These are phyloP conservation scores for Auriculariales sp. DNA, from an alignment of 768 basidiomycete species.

Conservation along the genomic window DNA sequence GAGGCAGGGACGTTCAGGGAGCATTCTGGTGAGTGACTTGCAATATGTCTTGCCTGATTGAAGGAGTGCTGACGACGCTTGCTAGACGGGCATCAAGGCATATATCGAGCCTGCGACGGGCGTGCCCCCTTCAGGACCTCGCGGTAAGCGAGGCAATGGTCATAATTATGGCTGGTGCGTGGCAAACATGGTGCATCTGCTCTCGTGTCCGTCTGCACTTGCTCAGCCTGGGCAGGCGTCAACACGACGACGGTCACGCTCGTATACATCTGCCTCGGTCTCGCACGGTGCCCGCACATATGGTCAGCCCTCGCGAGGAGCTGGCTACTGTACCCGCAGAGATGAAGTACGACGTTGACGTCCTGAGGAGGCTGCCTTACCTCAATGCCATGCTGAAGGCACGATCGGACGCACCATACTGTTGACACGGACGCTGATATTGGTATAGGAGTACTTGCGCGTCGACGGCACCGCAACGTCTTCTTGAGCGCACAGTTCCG, in stretches of 20 bases:
- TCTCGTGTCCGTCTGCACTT: neutral
- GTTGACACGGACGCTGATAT: neutral
- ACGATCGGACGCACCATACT: slow-evolving; percentile 5
- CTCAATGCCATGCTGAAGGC: slow-evolving; percentile 40
- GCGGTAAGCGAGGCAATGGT: neutral
- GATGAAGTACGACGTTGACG: slow-evolving; percentile 40
- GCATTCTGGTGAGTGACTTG: neutral
- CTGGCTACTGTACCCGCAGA: slow-evolving; percentile 25
- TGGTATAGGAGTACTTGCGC: slow-evolving; percentile 37
- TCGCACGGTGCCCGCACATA: slow-evolving; percentile 57
- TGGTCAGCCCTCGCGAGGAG: slow-evolving; percentile 54
- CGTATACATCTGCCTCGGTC: slow-evolving; percentile 67
- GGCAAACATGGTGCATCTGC: neutral
- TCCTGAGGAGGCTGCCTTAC: slow-evolving; percentile 38
- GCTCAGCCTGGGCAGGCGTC: slow-evolving; percentile 32
- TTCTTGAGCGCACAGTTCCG: slow-evolving; percentile 68
- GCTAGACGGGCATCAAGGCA: no score
- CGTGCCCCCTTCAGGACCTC: neutral
- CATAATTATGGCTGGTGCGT: neutral
- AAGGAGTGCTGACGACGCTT: neutral
- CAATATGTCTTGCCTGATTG: neutral
- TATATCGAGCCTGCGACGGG: neutral
- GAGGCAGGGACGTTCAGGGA: neutral
- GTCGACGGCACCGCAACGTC: slow-evolving; percentile 55
- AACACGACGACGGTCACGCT: slow-evolving; percentile 65